Evolutionary conservation across 2,329 filamentous ascomycete species (phyloP), one percentile per base, ranked within the genome.

Genomic region (Neurospora sp.): DNA sequence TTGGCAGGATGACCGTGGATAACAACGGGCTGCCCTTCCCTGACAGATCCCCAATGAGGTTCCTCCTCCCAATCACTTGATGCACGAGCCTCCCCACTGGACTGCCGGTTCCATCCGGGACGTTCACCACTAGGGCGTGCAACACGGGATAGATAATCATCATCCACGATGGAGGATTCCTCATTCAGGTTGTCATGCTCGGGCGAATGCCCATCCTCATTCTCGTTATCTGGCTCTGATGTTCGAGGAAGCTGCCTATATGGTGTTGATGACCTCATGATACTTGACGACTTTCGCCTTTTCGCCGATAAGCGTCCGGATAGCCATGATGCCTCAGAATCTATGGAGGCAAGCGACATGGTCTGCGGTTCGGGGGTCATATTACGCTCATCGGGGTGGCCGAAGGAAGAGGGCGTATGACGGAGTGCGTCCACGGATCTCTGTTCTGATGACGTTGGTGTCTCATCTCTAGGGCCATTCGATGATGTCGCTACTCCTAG

Each of bases 271-370:
- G 73, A 69, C 69, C 71, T 70, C 78, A 79, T 65, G 81, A 80
- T 78, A 41, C 77, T 72, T 12, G 77, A 85, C 81, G 74, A 84
- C 79, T 72, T 85, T 83, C 78, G 75, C 40, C 76, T 77, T 19
- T 71, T 73, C 0, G 52, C 52, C 28, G 74, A 79, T 2, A 83
- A 79, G 70, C 90, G 89, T 17, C 95, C 93, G 3, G 93, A 96
- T 65, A 99, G 88, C 96, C 96, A 99, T 0, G 94, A 97, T 4
- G 88, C 96, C 81, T 99, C 96, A 0, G 94, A 97, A 77, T 97
- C 96, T 71, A 98, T 92, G 0, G 94, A 97, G 1, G 93, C 96
- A 19, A 98, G 85, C 0, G 95, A 98, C 79, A 94, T 91, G 38
- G 93, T 92, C 77, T 93, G 86, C 41, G 82, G 85, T 74, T 85